Percentiles rank a stretch among this genome's conserved stretches.
These are phyloP conservation scores for Cylindrodendrum hubeiense DNA, from an alignment of 2,329 filamentous ascomycete genomes.

Conservation along the genomic window DNA sequence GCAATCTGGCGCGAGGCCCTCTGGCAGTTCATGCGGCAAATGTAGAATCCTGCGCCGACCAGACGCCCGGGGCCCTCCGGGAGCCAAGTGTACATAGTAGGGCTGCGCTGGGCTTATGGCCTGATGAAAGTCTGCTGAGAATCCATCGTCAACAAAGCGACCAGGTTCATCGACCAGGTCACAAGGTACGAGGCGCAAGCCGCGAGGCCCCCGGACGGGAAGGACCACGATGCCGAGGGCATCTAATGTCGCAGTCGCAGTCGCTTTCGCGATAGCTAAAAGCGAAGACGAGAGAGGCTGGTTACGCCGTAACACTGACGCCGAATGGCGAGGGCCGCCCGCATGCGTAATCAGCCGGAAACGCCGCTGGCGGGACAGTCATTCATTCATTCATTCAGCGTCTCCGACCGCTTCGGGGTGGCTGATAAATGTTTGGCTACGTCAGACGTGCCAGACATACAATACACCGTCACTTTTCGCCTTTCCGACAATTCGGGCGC, in stretches of 20 bases:
- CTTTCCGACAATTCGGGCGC: background rate
- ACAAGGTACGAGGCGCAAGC: background rate
- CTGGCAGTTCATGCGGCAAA: conserved; percentile 16
- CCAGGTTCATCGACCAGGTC: background rate
- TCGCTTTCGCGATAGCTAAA: background rate
- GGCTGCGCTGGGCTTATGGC: conserved; percentile 10
- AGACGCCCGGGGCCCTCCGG: conserved; percentile 12
- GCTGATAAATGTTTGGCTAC: background rate
- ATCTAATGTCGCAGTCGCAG: background rate
- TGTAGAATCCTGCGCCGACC: background rate
- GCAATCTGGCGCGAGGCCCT: conserved; percentile 1
- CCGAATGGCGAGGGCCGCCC: background rate
- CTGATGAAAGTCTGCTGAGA: conserved; percentile 17
- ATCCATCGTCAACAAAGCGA: conserved; percentile 5
- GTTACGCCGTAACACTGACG: background rate
- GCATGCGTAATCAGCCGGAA: background rate
- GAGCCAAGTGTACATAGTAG: no score
- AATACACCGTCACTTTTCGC: background rate
- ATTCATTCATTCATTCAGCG: no score
- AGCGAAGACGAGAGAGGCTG: background rate
- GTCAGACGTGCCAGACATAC: background rate
- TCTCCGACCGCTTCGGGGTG: background rate
- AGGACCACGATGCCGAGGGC: background rate
- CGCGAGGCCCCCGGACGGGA: background rate
- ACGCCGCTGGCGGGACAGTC: conserved; percentile 1